Evolutionary conservation across 2,329 filamentous ascomycete genomes (phyloP).

Genomic region (Arthrobotrys pseudoclavata): DNA sequence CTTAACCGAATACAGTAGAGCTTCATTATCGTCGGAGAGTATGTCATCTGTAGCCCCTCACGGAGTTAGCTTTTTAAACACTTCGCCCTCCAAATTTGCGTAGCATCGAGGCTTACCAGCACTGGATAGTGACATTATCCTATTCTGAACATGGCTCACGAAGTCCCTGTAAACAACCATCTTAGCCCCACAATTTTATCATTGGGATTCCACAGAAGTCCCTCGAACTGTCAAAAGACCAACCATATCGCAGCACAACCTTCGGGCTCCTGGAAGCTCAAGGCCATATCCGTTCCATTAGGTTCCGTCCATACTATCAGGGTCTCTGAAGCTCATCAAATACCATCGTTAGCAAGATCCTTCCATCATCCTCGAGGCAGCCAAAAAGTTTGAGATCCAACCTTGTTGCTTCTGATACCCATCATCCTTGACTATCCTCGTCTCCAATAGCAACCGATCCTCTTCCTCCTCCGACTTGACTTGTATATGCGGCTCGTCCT

Average conservation of each 20-base stretch:
- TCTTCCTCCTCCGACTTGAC: conserved; percentile 96
- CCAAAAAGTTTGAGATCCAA: conserved; percentile 66
- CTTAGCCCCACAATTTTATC: conserved; percentile 50
- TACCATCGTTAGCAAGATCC: conserved; percentile 63
- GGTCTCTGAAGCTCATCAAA: conserved; percentile 76
- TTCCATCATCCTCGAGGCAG: conserved; percentile 55
- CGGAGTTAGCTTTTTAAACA: conserved; percentile 8
- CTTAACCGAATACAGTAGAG: conserved; percentile 75
- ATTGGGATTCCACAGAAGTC: conserved; percentile 56
- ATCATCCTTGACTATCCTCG: conserved; percentile 91
- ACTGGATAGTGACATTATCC: conserved; percentile 74
- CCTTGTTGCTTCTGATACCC: conserved; percentile 98
- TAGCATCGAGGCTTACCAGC: conserved; percentile 71
- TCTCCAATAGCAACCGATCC: conserved; percentile 85
- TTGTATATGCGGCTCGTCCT: conserved; percentile 87
- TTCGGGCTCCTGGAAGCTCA: conserved; percentile 97
- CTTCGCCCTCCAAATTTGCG: conserved; percentile 6
- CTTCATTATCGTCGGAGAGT: conserved; percentile 89
- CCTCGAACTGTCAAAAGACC: conserved; percentile 62
- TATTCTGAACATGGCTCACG: conserved; percentile 85
- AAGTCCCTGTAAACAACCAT: conserved; percentile 78
- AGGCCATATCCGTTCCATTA: conserved; percentile 92
- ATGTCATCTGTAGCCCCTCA: conserved; percentile 76
- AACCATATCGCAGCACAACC: conserved; percentile 94
- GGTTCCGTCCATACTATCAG: conserved; percentile 98